phyloP scores from a whole-genome alignment of 108 stramenopile species.

The Cyclotella choctawhatcheeana region DNA sequence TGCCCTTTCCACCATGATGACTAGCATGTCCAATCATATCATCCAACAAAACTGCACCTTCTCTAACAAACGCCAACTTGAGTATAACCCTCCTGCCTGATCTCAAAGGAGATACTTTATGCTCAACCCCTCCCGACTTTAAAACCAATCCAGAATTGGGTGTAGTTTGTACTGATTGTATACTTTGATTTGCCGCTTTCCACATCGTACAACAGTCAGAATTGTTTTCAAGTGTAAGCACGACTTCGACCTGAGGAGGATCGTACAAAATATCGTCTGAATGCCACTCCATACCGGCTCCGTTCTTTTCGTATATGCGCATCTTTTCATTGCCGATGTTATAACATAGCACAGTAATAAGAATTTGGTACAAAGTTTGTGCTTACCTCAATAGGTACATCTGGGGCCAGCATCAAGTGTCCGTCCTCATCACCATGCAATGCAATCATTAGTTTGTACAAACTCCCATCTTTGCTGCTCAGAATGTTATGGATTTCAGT shows the following conservation, averaged over 20 bases:
- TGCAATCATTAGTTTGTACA: constrained; percentile 44
- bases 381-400: constrained; percentile 68
- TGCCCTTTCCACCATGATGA: constrained; percentile 25
- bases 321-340: constrained; percentile 19
- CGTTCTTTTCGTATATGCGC: constrained; percentile 69
- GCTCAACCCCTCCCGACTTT: constrained; percentile 35
- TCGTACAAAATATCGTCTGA: constrained; percentile 71
- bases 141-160: constrained; percentile 47
- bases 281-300: constrained; percentile 82
- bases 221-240: constrained; percentile 78
- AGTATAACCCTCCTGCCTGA: constrained; percentile 27
- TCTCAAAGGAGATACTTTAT: constrained; percentile 40
- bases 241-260: constrained; percentile 74
- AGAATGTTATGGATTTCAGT: constrained; percentile 47
- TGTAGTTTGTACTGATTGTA: constrained; percentile 36
- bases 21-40: constrained; percentile 32
- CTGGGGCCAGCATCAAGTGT: constrained; percentile 30
- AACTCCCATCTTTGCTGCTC: constrained; percentile 48
- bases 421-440: constrained; percentile 5
- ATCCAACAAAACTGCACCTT: constrained; percentile 28
- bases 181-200: constrained; percentile 25
- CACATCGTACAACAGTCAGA: constrained; percentile 85
- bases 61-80: constrained; percentile 45
- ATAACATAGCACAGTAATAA: no score
- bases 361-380: neutral